Percentiles rank a stretch among this genome's conserved stretches.
phyloP scores from a whole-genome alignment of 2,329 filamentous ascomycete genomes.

The Fonsecaea erecta region DNA sequence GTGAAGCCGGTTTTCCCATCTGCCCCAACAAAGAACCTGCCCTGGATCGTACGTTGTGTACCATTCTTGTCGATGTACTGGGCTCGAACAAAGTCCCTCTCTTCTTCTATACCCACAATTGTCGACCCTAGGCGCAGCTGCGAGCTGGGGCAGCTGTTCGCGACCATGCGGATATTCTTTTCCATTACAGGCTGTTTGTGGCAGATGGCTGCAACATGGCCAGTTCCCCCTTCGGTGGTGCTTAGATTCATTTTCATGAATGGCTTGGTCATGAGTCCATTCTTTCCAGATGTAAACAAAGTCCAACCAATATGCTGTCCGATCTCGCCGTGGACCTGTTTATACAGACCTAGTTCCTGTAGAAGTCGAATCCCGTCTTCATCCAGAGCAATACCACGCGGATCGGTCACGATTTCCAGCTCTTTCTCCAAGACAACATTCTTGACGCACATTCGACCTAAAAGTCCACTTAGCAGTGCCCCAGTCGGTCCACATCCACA shows the following conservation, averaged over 20 bases:
- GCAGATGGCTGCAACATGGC: conserved; percentile 41
- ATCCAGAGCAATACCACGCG: conserved; percentile 43
- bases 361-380: conserved; percentile 43
- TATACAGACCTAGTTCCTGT: conserved; percentile 41
- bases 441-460: conserved; percentile 36
- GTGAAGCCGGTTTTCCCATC: conserved; percentile 56
- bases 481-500: conserved; percentile 45
- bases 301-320: conserved; percentile 36
- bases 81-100: conserved; percentile 28
- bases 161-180: conserved; percentile 34
- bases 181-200: conserved; percentile 43
- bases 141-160: conserved; percentile 14
- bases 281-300: conserved; percentile 39
- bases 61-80: conserved; percentile 35
- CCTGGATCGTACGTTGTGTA: conserved; percentile 27
- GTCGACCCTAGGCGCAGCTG: conserved; percentile 34
- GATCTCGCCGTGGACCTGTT: conserved; percentile 39
- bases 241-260: conserved; percentile 39
- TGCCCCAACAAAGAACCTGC: conserved; percentile 48
- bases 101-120: conserved; percentile 27
- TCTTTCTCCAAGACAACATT: conserved; percentile 43
- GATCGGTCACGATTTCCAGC: conserved; percentile 41
- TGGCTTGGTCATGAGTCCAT: conserved; percentile 33
- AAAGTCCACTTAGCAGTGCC: conserved; percentile 40
- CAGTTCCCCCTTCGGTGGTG: conserved; percentile 40